Evolutionary conservation across 371 early-diverging fungal species (phyloP).

Genomic region (Apophysomyces variabilis): DNA sequence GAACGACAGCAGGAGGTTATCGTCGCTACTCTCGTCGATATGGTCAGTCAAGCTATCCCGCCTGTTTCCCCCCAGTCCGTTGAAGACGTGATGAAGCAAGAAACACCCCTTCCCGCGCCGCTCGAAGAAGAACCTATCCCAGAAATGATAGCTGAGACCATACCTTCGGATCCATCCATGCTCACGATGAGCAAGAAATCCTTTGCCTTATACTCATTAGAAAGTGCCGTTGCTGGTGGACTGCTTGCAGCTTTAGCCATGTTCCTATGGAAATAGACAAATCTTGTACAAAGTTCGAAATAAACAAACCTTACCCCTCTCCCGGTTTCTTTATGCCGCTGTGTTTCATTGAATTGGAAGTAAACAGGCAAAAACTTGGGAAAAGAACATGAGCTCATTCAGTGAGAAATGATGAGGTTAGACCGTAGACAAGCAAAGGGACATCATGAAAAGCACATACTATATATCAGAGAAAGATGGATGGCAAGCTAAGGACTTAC

Average conservation of each 20-base stretch:
- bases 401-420: too few relatives aligned
- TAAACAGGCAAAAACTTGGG: too few relatives aligned
- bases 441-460: too few relatives aligned
- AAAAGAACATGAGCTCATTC: too few relatives aligned
- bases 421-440: too few relatives aligned
- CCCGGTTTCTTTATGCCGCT: too few relatives aligned
- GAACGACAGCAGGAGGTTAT: constrained; percentile 37
- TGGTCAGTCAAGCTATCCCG: constrained; percentile 7
- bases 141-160: constrained; percentile 7
- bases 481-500: too few relatives aligned
- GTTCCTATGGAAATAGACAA: constrained; percentile 36
- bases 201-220: constrained; percentile 37
- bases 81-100: constrained; percentile 2
- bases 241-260: constrained; percentile 43
- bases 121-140: not conserved
- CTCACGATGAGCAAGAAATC: constrained; percentile 17
- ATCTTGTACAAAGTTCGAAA: too few relatives aligned
- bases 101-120: not conserved
- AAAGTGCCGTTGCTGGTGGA: constrained; percentile 53
- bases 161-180: constrained; percentile 5
- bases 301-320: too few relatives aligned
- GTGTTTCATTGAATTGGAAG: too few relatives aligned
- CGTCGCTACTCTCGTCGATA: constrained; percentile 23
- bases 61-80: constrained; percentile 6
- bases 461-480: too few relatives aligned